These are phyloP conservation scores for Apiotrichum akiyoshidainum DNA, from an alignment of 1,284 basidiomycete species.

Conservation along the genomic window DNA sequence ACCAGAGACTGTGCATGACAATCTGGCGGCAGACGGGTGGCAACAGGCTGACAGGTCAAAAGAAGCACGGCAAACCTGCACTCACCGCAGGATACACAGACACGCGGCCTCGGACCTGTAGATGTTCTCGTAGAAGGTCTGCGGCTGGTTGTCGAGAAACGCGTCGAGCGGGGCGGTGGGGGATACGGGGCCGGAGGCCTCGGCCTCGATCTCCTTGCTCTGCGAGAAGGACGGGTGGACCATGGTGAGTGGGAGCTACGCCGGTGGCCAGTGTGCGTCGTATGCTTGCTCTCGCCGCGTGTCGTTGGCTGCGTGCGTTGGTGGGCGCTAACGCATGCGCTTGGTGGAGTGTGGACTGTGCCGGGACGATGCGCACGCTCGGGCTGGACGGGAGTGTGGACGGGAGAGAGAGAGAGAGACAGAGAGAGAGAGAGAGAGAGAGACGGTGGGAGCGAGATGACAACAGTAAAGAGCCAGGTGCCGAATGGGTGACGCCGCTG, in stretches of 20 bases:
- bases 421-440: no score
- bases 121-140: slow-evolving; percentile 74
- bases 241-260: slow-evolving; percentile 20
- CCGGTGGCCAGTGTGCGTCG: neutral
- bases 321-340: neutral
- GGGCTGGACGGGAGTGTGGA: no score
- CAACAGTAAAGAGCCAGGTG: neutral
- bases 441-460: no score
- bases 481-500: neutral
- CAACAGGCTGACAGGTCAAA: slow-evolving; percentile 61
- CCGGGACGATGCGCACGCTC: no score
- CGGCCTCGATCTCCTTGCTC: slow-evolving; percentile 13
- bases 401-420: no score
- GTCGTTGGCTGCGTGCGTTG: neutral
- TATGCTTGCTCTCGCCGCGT: neutral
- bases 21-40: slow-evolving; percentile 84
- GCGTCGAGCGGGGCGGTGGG: slow-evolving; percentile 53
- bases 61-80: no score
- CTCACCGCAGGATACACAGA: slow-evolving; percentile 84
- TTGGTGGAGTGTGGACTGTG: neutral
- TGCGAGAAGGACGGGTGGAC: slow-evolving; percentile 42
- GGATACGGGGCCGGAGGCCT: slow-evolving; percentile 15
- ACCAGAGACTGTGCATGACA: slow-evolving; percentile 87
- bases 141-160: slow-evolving; percentile 82
- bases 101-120: slow-evolving; percentile 89